Percentiles rank a stretch among this genome's conserved stretches.
Conservation (phyloP, 2,329 filamentous ascomycete genomes). For the Clonostachys rhizophaga region DNA sequence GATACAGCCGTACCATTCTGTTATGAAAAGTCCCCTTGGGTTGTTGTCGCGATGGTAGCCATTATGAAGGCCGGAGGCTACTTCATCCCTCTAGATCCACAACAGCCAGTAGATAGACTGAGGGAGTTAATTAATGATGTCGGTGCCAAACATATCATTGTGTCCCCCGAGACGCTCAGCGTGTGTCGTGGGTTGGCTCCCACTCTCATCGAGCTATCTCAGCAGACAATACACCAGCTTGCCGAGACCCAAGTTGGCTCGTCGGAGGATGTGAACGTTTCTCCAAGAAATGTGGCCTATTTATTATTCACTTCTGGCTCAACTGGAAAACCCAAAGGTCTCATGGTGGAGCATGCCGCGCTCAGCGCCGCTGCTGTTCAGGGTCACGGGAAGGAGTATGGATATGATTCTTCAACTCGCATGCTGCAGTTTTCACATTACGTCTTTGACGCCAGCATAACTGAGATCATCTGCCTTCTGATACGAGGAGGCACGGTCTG, state of each 20-base stretch:
- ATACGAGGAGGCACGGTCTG: conserved; percentile 12
- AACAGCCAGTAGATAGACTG: background rate
- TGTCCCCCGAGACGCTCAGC: background rate
- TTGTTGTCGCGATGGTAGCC: conserved; percentile 2
- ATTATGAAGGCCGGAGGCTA: conserved; percentile 7
- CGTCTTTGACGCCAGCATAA: conserved; percentile 42
- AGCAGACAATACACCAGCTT: background rate
- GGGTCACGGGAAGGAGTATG: background rate
- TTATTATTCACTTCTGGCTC: conserved; percentile 8
- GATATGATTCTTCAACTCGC: conserved; percentile 27
- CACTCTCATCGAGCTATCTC: background rate
- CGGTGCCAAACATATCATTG: conserved; percentile 4
- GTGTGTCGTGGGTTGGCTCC: background rate
- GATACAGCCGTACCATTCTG: conserved; percentile 7
- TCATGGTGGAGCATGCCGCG: conserved; percentile 9
- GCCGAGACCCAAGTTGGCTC: background rate
- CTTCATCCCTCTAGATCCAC: conserved; percentile 7
- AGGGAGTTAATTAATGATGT: background rate
- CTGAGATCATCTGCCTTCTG: conserved; percentile 12
- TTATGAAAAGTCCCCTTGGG: background rate
- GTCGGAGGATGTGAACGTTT: background rate
- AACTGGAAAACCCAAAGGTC: conserved; percentile 8
- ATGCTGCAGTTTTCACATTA: conserved; percentile 47
- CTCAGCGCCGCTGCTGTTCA: conserved; percentile 7
- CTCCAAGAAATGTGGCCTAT: conserved; percentile 4